A percentile compares a stretch with the other conserved stretches of the same genome.
Evolutionary conservation across 495 filamentous ascomycete species (phyloP).

Genomic region (Xylaria bambusicola): DNA sequence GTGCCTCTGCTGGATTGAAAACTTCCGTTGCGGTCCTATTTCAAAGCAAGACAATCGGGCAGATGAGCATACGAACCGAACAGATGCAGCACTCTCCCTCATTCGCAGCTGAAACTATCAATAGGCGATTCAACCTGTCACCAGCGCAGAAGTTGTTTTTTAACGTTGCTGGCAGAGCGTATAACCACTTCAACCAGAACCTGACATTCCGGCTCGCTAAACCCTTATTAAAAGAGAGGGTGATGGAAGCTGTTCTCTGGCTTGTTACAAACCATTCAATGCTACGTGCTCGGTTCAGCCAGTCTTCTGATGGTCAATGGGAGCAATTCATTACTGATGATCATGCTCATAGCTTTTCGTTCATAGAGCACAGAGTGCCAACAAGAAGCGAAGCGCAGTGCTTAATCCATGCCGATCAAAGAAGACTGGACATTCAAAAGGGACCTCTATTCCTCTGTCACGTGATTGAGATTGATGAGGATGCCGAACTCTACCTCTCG

Average conservation of each 20-base stretch:
- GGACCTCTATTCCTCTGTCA: slow-evolving; percentile 37
- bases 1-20: slow-evolving; percentile 25
- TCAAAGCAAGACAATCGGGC: slow-evolving; percentile 41
- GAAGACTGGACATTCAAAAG: slow-evolving; percentile 37
- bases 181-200: slow-evolving; percentile 65
- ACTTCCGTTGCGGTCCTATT: slow-evolving; percentile 47
- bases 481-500: slow-evolving; percentile 41
- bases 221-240: slow-evolving; percentile 31
- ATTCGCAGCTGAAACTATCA: background rate
- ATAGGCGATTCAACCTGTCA: slow-evolving; percentile 42
- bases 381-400: slow-evolving; percentile 21
- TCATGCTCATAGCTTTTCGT: slow-evolving; percentile 23
- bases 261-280: slow-evolving; percentile 52
- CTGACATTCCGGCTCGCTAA: slow-evolving; percentile 53
- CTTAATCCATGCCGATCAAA: slow-evolving; percentile 23
- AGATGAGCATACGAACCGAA: background rate
- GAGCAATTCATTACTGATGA: slow-evolving; percentile 28
- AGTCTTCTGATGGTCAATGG: background rate
- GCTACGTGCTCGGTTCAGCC: background rate
- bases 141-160: slow-evolving; percentile 66
- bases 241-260: slow-evolving; percentile 48
- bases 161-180: slow-evolving; percentile 37
- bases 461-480: slow-evolving; percentile 28
- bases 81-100: background rate
- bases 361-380: slow-evolving; percentile 8